Percentiles rank a stretch among this genome's conserved stretches.
Evolutionary conservation across 1,139 yeast species (phyloP).

Genomic region (Sugiyamaella pinicola): DNA sequence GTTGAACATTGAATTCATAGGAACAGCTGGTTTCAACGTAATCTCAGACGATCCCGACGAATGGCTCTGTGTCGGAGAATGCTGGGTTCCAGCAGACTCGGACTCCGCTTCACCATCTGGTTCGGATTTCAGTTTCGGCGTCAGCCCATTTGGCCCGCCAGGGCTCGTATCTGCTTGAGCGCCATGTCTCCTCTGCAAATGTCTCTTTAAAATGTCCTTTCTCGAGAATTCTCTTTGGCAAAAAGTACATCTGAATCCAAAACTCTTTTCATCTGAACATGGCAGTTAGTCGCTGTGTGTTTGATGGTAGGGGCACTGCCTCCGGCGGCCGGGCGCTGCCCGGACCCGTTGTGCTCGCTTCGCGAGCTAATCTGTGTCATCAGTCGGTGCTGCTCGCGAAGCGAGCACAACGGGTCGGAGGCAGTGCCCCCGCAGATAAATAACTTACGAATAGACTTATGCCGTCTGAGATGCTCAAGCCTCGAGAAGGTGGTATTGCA

Average conservation of each 20-base stretch:
- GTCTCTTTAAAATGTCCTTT: conserved; percentile 33
- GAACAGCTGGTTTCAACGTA: not conserved
- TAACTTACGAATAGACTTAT: conserved; percentile 31
- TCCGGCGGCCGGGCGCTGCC: no score
- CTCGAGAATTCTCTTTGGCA: conserved; percentile 31
- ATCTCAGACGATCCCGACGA: conserved; percentile 7
- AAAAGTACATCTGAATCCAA: conserved; percentile 28
- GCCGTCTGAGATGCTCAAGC: conserved; percentile 33
- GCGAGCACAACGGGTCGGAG: no score
- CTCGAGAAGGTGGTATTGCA: conserved; percentile 33
- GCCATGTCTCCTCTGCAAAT: conserved; percentile 31
- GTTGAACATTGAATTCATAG: conserved; percentile 3
- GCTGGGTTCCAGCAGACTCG: not conserved
- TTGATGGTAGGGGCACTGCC: no score
- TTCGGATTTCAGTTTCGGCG: conserved; percentile 1
- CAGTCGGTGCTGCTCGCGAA: no score
- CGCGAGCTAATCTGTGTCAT: no score
- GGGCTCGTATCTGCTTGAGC: not conserved
- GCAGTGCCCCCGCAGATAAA: no score
- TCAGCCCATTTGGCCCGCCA: not conserved
- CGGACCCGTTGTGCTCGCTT: no score
- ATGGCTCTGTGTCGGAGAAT: conserved; percentile 15
- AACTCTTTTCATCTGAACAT: conserved; percentile 26
- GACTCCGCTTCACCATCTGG: not conserved
- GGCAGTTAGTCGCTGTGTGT: not conserved